Percentiles rank a stretch among this genome's conserved stretches.
phyloP scores from a whole-genome alignment of 2,329 filamentous ascomycete genomes.

The Simplicillium aogashimaense region DNA sequence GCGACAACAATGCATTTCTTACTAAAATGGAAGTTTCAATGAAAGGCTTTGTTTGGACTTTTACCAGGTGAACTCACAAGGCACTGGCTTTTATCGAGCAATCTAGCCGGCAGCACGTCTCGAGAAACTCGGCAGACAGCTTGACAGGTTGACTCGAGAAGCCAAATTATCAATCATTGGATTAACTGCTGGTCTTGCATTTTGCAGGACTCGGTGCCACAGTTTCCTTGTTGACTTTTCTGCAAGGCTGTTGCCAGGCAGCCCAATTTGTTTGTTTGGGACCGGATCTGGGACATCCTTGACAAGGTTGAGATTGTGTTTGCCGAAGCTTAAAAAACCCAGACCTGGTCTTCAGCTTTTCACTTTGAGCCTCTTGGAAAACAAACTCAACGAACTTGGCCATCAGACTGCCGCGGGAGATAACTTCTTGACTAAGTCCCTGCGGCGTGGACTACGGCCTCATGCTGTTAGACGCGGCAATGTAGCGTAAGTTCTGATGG shows the following conservation, averaged over 20 bases:
- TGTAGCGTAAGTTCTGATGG: conserved; percentile 57
- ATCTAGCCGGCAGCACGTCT: conserved; percentile 81
- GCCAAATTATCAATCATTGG: conserved; percentile 91
- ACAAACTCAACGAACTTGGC: conserved; percentile 68
- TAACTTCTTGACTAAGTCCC: conserved; percentile 69
- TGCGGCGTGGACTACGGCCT: conserved; percentile 72
- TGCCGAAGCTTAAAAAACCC: conserved; percentile 60
- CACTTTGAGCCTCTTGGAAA: conserved; percentile 63
- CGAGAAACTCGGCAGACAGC: conserved; percentile 66
- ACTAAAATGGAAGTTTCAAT: conserved; percentile 70
- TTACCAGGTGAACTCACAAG: conserved; percentile 87
- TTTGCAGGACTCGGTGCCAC: conserved; percentile 79
- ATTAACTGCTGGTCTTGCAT: conserved; percentile 79
- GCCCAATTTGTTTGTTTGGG: conserved; percentile 81
- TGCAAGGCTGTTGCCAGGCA: conserved; percentile 77
- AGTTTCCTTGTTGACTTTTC: conserved; percentile 68
- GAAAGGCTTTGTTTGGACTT: conserved; percentile 66
- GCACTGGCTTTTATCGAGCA: conserved; percentile 82
- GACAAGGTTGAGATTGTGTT: conserved; percentile 74
- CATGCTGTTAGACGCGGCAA: conserved; percentile 70
- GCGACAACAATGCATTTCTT: conserved; percentile 56
- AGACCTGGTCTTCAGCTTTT: conserved; percentile 68
- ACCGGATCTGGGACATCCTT: conserved; percentile 71
- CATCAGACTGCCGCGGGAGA: conserved; percentile 73
- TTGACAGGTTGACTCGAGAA: conserved; percentile 65